Conservation (phyloP, 2,329 filamentous ascomycete species). For the Fusarium anguioides region DNA sequence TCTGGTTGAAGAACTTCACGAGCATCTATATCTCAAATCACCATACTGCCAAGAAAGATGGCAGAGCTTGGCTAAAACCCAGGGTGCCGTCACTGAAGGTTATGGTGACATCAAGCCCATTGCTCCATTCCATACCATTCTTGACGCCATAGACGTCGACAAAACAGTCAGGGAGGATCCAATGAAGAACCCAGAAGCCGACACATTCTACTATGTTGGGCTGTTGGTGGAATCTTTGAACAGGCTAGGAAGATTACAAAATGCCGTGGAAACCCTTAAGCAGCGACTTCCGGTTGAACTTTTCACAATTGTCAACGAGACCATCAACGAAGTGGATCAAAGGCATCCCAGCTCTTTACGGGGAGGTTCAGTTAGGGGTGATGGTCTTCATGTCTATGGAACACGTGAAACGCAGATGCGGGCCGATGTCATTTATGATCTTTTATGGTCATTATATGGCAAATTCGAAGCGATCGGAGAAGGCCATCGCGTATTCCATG, state of each 20-base stretch:
- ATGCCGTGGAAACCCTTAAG: slow-evolving; percentile 89
- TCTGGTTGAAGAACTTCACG: slow-evolving; percentile 94
- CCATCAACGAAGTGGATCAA: slow-evolving; percentile 92
- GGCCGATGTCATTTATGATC: slow-evolving; percentile 87
- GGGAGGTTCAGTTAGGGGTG: slow-evolving; percentile 63
- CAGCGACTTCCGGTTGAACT: slow-evolving; percentile 93
- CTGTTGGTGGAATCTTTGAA: slow-evolving; percentile 90
- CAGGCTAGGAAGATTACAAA: slow-evolving; percentile 86
- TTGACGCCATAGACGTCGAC: slow-evolving; percentile 71
- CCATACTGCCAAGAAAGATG: slow-evolving; percentile 97
- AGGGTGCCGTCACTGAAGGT: slow-evolving; percentile 64
- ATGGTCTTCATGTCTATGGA: slow-evolving; percentile 71
- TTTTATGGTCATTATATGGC: slow-evolving; percentile 91
- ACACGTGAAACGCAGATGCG: slow-evolving; percentile 79
- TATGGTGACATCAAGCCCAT: slow-evolving; percentile 59
- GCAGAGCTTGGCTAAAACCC: slow-evolving; percentile 81
- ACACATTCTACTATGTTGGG: slow-evolving; percentile 93
- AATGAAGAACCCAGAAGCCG: slow-evolving; percentile 91
- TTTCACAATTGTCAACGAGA: slow-evolving; percentile 93
- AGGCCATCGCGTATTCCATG: slow-evolving; percentile 92
- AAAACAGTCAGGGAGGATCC: slow-evolving; percentile 82
- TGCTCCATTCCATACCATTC: slow-evolving; percentile 67
- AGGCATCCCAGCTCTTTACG: slow-evolving; percentile 86
- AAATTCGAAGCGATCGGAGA: slow-evolving; percentile 98
- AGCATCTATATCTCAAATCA: slow-evolving; percentile 96